Evolutionary conservation across 2,329 filamentous ascomycete genomes (phyloP).

Genomic region (Cladophialophora exuberans): DNA sequence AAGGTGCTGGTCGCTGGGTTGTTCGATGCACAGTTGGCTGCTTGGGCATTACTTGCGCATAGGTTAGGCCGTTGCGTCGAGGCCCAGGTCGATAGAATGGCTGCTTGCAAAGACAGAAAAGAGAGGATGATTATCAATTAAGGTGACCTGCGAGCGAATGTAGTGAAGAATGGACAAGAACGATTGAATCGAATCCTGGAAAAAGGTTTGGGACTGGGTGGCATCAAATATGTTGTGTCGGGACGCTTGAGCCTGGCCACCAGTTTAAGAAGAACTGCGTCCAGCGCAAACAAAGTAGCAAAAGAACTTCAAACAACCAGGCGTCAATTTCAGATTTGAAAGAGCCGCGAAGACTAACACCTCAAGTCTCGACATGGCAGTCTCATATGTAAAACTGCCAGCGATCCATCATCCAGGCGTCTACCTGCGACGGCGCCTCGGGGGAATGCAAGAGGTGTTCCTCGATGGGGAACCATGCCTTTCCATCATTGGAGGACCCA

Average conservation of each 20-base stretch:
- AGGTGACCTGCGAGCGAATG: constrained; percentile 15
- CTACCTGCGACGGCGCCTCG: constrained; percentile 18
- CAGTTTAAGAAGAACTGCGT: constrained; percentile 28
- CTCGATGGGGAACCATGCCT: background rate
- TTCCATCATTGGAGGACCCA: constrained; percentile 15
- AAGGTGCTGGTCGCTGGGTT: constrained; percentile 25
- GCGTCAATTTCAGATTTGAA: constrained; percentile 33
- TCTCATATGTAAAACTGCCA: constrained; percentile 15
- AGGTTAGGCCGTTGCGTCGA: constrained; percentile 6
- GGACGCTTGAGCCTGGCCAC: constrained; percentile 26
- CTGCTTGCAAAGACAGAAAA: constrained; percentile 11
- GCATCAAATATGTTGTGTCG: constrained; percentile 21
- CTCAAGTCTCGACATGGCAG: constrained; percentile 11
- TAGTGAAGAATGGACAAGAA: constrained; percentile 14
- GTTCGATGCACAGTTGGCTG: constrained; percentile 20
- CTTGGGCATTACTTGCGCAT: constrained; percentile 25
- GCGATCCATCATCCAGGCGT: constrained; percentile 15
- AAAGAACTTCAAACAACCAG: constrained; percentile 27
- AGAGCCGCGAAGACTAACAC: constrained; percentile 19
- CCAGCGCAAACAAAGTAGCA: constrained; percentile 19
- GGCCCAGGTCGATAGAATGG: constrained; percentile 22
- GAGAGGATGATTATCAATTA: constrained; percentile 22
- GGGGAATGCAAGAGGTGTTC: constrained; percentile 18
- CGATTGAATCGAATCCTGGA: constrained; percentile 17
- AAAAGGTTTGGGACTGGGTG: constrained; percentile 22